Conservation (phyloP, 441 rosid genomes). For the Rhodomyrtus psidioides region DNA sequence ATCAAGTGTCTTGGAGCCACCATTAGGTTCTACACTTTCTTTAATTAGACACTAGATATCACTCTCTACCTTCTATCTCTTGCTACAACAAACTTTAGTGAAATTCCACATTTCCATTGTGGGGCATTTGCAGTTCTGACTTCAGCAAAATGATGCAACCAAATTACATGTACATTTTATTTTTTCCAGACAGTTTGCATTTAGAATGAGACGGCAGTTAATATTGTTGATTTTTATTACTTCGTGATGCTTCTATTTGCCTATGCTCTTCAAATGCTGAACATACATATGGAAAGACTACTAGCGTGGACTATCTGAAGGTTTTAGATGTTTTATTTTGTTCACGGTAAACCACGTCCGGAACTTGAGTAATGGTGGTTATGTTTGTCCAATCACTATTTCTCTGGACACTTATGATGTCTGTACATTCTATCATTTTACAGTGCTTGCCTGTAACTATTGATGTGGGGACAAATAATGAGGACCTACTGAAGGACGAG, state of each 20-base stretch:
- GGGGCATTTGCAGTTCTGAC: neutral
- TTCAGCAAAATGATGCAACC: neutral
- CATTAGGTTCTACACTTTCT: neutral
- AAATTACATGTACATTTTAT: neutral
- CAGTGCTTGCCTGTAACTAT: constrained; percentile 16
- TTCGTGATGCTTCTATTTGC: neutral
- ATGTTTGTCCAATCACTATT: neutral
- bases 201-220: neutral
- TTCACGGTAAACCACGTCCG: neutral
- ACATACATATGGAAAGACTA: neutral
- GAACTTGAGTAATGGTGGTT: neutral
- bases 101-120: neutral
- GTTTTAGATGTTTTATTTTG: neutral
- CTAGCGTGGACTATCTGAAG: neutral
- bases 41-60: neutral
- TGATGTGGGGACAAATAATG: constrained; percentile 16
- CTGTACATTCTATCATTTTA: neutral
- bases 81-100: neutral
- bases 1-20: neutral
- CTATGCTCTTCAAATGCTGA: neutral
- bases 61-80: neutral
- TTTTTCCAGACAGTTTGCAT: neutral
- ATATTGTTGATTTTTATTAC: neutral
- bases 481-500: constrained; percentile 8
- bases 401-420: neutral